A percentile compares a stretch with the other conserved stretches of the same genome.
Evolutionary conservation across 83 land plant genomes (phyloP).

Genomic region (Picea abies): DNA sequence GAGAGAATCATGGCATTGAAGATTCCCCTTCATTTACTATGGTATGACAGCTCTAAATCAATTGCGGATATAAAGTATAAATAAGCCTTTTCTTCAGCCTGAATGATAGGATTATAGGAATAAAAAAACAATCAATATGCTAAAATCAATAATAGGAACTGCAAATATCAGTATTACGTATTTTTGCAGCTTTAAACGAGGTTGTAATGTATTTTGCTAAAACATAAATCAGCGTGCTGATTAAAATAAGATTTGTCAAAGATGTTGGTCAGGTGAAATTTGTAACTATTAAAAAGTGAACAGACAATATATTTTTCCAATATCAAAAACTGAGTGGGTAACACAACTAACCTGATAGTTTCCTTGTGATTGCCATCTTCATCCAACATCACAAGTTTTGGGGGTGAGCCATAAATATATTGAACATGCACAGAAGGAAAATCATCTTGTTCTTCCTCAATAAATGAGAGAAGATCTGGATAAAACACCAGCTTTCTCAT

Average conservation of each 20-base stretch:
- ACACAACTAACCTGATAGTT: constrained; percentile 73
- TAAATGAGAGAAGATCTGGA: constrained; percentile 84
- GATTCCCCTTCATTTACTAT: background rate
- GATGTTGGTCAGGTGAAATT: background rate
- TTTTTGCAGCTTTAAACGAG: background rate
- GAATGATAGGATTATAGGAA: background rate
- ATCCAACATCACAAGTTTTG: constrained; percentile 84
- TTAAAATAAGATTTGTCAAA: background rate
- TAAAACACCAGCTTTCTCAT: constrained; percentile 92
- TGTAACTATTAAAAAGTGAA: background rate
- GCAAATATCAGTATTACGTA: background rate
- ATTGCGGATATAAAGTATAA: background rate
- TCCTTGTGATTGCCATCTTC: constrained; percentile 76
- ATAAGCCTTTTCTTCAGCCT: background rate
- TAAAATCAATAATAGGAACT: background rate
- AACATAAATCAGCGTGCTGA: background rate
- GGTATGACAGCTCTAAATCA: background rate
- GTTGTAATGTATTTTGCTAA: background rate
- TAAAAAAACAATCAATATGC: background rate
- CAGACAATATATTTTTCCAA: background rate
- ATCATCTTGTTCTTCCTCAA: constrained; percentile 77
- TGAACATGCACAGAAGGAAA: constrained; percentile 70
- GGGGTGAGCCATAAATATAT: constrained; percentile 80
- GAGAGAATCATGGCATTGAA: background rate
- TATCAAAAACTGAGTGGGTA: background rate